Evolutionary conservation across 345 rosid species (phyloP).

Genomic region (Brassica juncea): DNA sequence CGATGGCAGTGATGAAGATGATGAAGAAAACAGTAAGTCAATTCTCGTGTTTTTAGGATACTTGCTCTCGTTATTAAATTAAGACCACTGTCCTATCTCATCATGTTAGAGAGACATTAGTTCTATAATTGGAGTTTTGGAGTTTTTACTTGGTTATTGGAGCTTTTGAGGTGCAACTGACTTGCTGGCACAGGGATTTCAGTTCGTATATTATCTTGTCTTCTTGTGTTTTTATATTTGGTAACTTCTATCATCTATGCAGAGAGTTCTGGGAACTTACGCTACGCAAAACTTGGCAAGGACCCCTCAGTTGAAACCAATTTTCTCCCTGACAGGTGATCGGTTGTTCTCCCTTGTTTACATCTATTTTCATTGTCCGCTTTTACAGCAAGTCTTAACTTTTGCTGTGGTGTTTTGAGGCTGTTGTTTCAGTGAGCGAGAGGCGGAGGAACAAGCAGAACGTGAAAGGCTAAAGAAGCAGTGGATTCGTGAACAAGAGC

Average conservation of each 20-base stretch:
- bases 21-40: constrained; percentile 51
- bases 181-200: background rate
- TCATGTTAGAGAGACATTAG: background rate
- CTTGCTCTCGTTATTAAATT: background rate
- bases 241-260: constrained; percentile 1
- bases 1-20: constrained; percentile 78
- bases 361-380: constrained; percentile 8
- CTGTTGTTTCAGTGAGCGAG: constrained; percentile 95
- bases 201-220: background rate
- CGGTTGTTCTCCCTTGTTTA: constrained; percentile 26
- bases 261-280: constrained; percentile 49
- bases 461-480: constrained; percentile 92
- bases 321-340: constrained; percentile 95
- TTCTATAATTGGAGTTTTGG: background rate
- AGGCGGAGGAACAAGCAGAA: constrained; percentile 99
- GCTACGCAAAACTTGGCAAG: constrained; percentile 73
- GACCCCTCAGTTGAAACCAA: constrained; percentile 98
- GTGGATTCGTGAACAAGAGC: constrained; percentile 89
- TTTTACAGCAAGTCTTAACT: constrained; percentile 23
- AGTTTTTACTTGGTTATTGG: constrained; percentile 13
- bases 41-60: background rate
- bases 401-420: constrained; percentile 73
- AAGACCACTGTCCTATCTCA: background rate
- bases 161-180: constrained; percentile 15
- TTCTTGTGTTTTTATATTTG: background rate